Evolutionary conservation across 148 eudicot genomes (phyloP).

Genomic region (Amaranthus cruentus): DNA sequence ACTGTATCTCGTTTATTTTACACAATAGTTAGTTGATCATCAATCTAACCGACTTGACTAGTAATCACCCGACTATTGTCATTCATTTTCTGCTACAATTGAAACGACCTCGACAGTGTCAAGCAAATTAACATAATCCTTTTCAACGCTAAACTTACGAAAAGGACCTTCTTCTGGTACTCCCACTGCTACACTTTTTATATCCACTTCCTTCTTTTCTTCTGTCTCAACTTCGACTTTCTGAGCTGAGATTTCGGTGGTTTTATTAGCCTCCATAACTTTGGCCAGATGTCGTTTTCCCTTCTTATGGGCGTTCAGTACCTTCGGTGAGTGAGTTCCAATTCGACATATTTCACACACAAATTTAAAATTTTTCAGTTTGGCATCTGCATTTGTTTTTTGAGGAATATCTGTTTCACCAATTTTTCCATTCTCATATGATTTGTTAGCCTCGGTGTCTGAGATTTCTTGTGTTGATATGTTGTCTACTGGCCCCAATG

Average conservation of each 20-base stretch:
- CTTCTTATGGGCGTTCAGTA: constrained; percentile 34
- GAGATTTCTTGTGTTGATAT: neutral
- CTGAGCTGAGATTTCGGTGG: neutral
- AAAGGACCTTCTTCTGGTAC: constrained; percentile 9
- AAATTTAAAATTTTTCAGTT: constrained; percentile 22
- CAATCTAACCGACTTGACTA: neutral
- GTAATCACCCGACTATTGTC: neutral
- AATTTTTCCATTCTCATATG: constrained; percentile 10
- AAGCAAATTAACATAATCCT: neutral
- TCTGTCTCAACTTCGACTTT: neutral
- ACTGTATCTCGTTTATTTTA: constrained; percentile 4
- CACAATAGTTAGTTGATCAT: constrained; percentile 2
- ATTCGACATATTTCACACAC: constrained; percentile 53
- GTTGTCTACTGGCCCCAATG: neutral
- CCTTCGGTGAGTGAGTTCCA: constrained; percentile 36
- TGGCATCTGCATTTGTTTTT: constrained; percentile 8
- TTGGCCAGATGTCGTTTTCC: constrained; percentile 44
- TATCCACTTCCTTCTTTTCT: neutral
- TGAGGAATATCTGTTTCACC: neutral
- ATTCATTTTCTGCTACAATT: too few relatives aligned
- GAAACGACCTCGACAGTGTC: neutral
- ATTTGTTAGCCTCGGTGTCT: neutral
- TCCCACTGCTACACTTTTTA: neutral
- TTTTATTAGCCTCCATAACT: constrained; percentile 6
- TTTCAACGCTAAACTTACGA: constrained; percentile 9